Base-by-base conservation (phyloP, 306 rosid genomes). In the Acacia confusa region DNA sequence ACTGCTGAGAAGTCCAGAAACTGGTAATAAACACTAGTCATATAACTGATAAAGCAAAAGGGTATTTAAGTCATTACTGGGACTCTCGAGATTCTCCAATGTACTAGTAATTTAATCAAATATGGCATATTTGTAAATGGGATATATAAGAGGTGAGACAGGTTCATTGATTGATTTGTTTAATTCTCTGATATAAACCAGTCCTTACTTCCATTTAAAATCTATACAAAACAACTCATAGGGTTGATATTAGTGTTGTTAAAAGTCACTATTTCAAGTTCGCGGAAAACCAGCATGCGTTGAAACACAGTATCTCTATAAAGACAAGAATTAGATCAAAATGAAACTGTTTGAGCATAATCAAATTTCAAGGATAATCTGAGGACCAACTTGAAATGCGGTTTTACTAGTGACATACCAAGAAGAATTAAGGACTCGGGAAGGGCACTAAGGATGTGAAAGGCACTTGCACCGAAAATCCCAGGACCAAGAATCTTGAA, bases 401-500 rank as follows among this genome's bases (percentile, higher is more conserved):
- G 68, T 61, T 27, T 28, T 2, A 61, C 20, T 61, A 85, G 27
- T 15, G 65, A 40, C 81, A 4, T 88, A 88, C 94, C 94, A 73
- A 90, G 66, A 78, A 90, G 88, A 78, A 90, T 83, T 27, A 88
- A 75, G 32, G 92, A 86, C 76, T 90, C 92, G 0, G 94, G 94
- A 74, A 90, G 88, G 36, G 94, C 90, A 73, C 94, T 91, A 64
- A 90, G 88, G 73, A 90, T 70, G 70, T 90, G 85, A 72, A 90
- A 90, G 45, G 85, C 89, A 82, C 90, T 86, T 4, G 90, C 89
- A 77, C 94, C 94, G 78, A 90, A 90, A 72, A 88, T 72, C 63
- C 92, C 94, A 36, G 92, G 91, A 43, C 94, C 94, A 65, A 90
- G 83, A 77, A 88, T 85, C 84, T 85, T 81, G 87, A 90, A 90